phyloP scores from a whole-genome alignment of 805 yeast genomes.

The Saccharomyces paradoxus region DNA sequence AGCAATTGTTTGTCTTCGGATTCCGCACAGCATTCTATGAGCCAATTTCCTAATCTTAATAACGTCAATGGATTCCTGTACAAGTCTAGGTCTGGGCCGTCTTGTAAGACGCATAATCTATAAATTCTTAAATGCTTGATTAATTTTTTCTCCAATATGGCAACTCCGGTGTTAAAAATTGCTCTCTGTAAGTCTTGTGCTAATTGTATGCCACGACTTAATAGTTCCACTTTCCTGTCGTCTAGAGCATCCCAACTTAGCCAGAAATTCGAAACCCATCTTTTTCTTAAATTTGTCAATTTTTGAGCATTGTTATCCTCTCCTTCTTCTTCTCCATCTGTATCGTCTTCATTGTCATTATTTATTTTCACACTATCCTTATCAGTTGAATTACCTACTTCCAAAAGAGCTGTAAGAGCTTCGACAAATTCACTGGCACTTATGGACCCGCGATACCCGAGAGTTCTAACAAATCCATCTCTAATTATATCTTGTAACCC shows the following conservation, averaged over 20 bases:
- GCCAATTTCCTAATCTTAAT: constrained; percentile 81
- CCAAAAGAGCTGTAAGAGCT: constrained; percentile 75
- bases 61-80: constrained; percentile 83
- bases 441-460: constrained; percentile 79
- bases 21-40: constrained; percentile 82
- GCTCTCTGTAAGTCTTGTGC: constrained; percentile 81
- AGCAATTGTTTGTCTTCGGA: constrained; percentile 51
- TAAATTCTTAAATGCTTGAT: constrained; percentile 74
- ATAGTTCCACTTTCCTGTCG: constrained; percentile 31
- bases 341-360: constrained; percentile 16
- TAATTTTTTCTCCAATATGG: constrained; percentile 74
- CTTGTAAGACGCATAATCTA: constrained; percentile 79
- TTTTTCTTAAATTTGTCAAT: constrained; percentile 35
- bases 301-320: constrained; percentile 9
- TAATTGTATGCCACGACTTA: constrained; percentile 54
- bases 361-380: constrained; percentile 4
- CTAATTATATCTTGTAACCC: constrained; percentile 77
- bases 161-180: constrained; percentile 80
- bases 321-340: constrained; percentile 27
- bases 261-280: constrained; percentile 73
- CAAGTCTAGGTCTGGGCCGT: constrained; percentile 71
- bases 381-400: constrained; percentile 42
- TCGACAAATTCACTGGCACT: constrained; percentile 93
- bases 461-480: constrained; percentile 79
- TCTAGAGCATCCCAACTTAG: constrained; percentile 57